Conservation (phyloP, 73 alveolate species). For the Tetrahymena borealis region DNA sequence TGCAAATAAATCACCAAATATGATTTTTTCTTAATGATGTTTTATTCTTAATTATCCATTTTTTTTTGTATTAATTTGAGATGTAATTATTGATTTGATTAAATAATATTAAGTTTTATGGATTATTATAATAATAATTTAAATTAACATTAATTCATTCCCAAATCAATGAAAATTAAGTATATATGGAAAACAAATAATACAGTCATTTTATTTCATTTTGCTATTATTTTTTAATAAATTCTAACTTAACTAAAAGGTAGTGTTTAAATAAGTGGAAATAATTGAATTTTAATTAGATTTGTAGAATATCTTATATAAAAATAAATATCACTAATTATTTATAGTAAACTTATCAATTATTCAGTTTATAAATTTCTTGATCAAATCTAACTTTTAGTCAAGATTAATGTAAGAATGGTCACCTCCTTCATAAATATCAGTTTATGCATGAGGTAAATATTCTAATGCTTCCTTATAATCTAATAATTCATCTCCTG, state of each 20-base stretch:
- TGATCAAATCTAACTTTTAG: neutral
- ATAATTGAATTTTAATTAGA: too few species aligned
- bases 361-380: neutral
- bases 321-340: too few species aligned
- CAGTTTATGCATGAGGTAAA: neutral
- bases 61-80: neutral
- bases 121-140: too few species aligned
- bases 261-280: too few species aligned
- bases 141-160: too few species aligned
- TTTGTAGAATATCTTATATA: too few species aligned
- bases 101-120: neutral
- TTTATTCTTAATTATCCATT: neutral
- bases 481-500: neutral
- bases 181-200: too few species aligned
- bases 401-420: neutral
- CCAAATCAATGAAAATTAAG: too few species aligned
- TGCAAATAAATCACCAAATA: neutral
- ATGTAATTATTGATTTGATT: neutral
- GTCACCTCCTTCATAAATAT: neutral
- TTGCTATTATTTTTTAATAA: too few species aligned
- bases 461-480: neutral
- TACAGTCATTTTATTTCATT: too few species aligned
- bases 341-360: too few species aligned
- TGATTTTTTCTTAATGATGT: neutral
- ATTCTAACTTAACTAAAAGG: too few species aligned